These are phyloP conservation scores for Rhododendron vialii DNA, from an alignment of 148 eudicot genomes.

Conservation along the genomic window DNA sequence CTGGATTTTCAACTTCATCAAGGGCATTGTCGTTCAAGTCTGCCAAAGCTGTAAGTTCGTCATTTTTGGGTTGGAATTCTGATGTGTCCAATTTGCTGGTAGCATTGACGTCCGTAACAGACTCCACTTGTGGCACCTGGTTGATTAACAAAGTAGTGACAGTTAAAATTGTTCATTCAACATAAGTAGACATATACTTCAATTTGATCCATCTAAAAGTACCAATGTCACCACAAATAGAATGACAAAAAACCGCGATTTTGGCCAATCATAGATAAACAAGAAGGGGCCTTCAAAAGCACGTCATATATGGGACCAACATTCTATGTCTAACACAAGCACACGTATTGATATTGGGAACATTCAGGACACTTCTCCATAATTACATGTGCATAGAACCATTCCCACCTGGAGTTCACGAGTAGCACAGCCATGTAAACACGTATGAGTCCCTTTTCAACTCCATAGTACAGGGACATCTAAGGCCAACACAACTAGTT, in stretches of 20 bases:
- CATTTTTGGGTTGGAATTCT: conserved; percentile 22
- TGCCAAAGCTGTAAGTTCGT: conserved; percentile 10
- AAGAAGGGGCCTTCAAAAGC: neutral
- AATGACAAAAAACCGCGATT: neutral
- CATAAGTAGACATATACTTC: neutral
- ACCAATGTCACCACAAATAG: neutral
- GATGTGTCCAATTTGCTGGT: conserved; percentile 17
- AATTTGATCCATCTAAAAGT: neutral
- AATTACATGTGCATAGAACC: neutral
- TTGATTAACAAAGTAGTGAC: conserved; percentile 9
- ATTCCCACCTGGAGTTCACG: neutral
- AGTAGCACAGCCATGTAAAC: neutral
- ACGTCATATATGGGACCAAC: neutral
- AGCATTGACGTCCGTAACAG: conserved; percentile 20
- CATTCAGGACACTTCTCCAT: neutral
- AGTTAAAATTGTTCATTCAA: neutral
- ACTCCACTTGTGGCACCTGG: conserved; percentile 35
- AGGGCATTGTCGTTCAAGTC: conserved; percentile 5
- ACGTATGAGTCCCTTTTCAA: neutral
- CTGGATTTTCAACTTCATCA: conserved; percentile 2
- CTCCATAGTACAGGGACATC: neutral
- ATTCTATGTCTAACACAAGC: neutral
- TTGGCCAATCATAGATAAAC: neutral
- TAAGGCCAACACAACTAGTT: neutral
- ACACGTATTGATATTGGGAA: neutral